Percentiles rank a stretch among this genome's conserved stretches.
phyloP scores from a whole-genome alignment of 2,329 filamentous ascomycete genomes.

The Stemphylium lycopersici region DNA sequence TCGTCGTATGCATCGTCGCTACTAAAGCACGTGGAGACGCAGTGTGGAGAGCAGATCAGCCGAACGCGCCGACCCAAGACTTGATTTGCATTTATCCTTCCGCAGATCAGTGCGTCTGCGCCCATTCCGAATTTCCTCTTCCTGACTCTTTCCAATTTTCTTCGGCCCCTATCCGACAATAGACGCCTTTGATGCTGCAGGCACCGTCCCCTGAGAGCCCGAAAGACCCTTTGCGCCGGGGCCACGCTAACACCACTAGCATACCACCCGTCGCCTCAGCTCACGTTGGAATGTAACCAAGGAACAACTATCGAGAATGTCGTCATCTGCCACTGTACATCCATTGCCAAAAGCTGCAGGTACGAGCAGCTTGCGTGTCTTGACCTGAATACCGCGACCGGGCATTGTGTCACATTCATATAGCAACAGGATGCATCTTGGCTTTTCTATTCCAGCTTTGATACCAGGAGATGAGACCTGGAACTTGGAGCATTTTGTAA shows the following conservation, averaged over 20 bases:
- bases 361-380: background rate
- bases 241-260: background rate
- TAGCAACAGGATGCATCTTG: background rate
- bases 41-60: conserved; percentile 27
- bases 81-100: conserved; percentile 16
- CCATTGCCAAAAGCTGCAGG: background rate
- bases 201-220: background rate
- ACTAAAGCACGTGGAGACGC: conserved; percentile 27
- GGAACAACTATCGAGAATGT: background rate
- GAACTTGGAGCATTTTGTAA: no score
- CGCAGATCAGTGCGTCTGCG: conserved; percentile 19
- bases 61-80: conserved; percentile 23
- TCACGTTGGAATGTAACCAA: background rate
- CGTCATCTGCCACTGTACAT: background rate
- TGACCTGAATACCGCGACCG: no score
- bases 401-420: background rate
- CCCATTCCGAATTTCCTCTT: background rate
- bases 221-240: background rate
- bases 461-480: no score
- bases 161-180: background rate
- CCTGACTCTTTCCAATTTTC: conserved; percentile 3
- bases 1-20: background rate
- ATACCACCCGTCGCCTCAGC: background rate
- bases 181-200: background rate
- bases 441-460: no score